Evolutionary conservation across 768 basidiomycete species (phyloP), one percentile per base, ranked within the genome.

Genomic region (Lactifluus piperatus): DNA sequence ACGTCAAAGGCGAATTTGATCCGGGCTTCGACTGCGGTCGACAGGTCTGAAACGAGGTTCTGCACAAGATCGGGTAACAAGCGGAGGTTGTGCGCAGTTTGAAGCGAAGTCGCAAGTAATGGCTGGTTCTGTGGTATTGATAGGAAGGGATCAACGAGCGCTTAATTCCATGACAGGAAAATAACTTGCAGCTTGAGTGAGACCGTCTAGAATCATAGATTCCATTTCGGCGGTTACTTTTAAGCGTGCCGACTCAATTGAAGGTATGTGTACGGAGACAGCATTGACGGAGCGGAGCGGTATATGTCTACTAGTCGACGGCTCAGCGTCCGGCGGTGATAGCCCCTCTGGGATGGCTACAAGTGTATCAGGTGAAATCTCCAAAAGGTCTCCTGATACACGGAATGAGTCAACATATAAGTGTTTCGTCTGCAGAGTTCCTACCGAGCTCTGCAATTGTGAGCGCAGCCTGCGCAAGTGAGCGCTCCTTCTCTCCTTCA

Each of bases 51-150:
- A 18, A 97, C 74, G 2, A 98, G 80, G 52, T 81, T 81, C 57
- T 86, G 82, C 4, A 97, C 89, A 6, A 97, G 80, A 26, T 83
- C 79, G 0, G 95, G 90, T 11, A 99, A 77, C 16, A 90, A 81
- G 29, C 87, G 80, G 14, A 99, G 81, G 69, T 97, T 99, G 72
- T 92, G 89, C 4, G 95, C 94, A 1, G 93, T 97, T 76, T 98
- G 97, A 13, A 99, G 78, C 0, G 95, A 92, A 1, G 92, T 94
- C 0, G 94, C 92, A 1, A 99, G 79, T 18, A 95, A 73, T 1
- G 92, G 83, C 73, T 91, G 93, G 67, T 98, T 89, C 94, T 97
- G 63, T 39, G 56, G 36, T 11, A 34, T n/a, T n/a, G n/a, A n/a
- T n/a, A 29, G 39, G 44, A 36, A 45, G 50, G n/a, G 24, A 43